Conservation (phyloP, 257 asterid species). For the Echium plantagineum region DNA sequence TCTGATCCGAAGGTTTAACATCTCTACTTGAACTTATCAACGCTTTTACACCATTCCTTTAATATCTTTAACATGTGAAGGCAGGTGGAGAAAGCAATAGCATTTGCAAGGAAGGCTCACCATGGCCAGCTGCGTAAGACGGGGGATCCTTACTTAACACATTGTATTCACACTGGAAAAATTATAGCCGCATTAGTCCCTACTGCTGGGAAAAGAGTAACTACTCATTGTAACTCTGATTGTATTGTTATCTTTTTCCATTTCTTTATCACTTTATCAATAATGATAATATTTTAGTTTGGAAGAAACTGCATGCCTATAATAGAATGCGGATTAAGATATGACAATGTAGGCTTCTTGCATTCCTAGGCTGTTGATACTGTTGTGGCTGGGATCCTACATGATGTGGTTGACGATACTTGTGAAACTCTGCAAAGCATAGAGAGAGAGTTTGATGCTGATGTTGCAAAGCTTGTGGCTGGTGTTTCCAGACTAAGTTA, state of each 20-base stretch:
- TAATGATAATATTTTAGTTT: not conserved
- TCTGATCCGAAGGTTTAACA: slow-evolving; percentile 70
- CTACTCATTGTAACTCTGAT: slow-evolving; percentile 13
- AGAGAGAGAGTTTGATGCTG: slow-evolving; percentile 67
- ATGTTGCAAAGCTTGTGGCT: slow-evolving; percentile 79
- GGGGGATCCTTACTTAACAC: slow-evolving; percentile 93
- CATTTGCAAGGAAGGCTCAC: slow-evolving; percentile 89
- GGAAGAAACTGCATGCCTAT: not conserved
- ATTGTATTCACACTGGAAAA: slow-evolving; percentile 90
- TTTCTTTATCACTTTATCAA: not conserved
- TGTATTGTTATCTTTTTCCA: not conserved
- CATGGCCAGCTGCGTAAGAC: slow-evolving; percentile 84
- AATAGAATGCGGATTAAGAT: not conserved
- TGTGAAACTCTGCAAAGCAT: slow-evolving; percentile 58
- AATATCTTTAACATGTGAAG: slow-evolving; percentile 55
- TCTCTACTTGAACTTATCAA: slow-evolving; percentile 29
- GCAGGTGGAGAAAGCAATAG: slow-evolving; percentile 98
- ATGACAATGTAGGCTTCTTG: not conserved
- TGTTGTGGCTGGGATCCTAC: slow-evolving; percentile 93
- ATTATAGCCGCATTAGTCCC: slow-evolving; percentile 79
- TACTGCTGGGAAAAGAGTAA: slow-evolving; percentile 68
- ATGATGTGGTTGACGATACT: slow-evolving; percentile 82
- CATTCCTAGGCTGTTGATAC: slow-evolving; percentile 58
- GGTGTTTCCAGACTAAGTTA: slow-evolving; percentile 91
- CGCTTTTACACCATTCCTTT: slow-evolving; percentile 17